Base-by-base conservation (phyloP, 176 grass and related monocot genomes). In the Ampelocalamus luodianensis region DNA sequence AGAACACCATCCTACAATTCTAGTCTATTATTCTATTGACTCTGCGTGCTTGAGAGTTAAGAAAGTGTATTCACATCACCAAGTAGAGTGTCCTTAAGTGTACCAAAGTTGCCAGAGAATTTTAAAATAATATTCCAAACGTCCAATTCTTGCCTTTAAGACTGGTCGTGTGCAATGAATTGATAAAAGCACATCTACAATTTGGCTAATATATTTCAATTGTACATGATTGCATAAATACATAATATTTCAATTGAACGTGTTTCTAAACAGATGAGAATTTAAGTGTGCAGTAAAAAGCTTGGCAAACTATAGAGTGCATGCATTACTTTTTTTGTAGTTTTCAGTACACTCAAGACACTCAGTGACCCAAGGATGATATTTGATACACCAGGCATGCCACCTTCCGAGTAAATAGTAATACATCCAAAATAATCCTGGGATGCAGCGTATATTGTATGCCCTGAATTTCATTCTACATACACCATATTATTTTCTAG, bases 251-350 rank as follows among this genome's bases (percentile, higher is more conserved):
- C 38, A 24, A 45, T 45, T 62, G n/a, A 56, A 16, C 5, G 16
- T 78, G 39, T 61, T 78, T 27, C 76, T 29, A 78, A 62, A 62
- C 39, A 63, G 26, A 78, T 78, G 9, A 46, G 24, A 12, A 78
- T 63, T 5, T 45, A 78, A 44, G 39, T 11, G 76, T 9, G 4
- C 39, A 62, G 42, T 45, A 63, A 17, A 45, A 63, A 40, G 14
- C 56, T 26, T 63, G n/a, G 22, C 53, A 36, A 40, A 40, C 20
- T 6, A 59, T 22, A 1, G 36, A 24, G 22, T 63, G 44, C 34
- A 29, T 51, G 32, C 29, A 29, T 48, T 36, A 37, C 50, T 3
- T 24, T 17, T 70, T 59, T 68, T 77, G 9, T 5, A 78, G 54
- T 80, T 80, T 16, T 12, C 71, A 23, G 20, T 51, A 46, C 14